These are phyloP conservation scores for Bryum argenteum DNA, from an alignment of 225 moss, liverwort and hornwort genomes.

Conservation along the genomic window DNA sequence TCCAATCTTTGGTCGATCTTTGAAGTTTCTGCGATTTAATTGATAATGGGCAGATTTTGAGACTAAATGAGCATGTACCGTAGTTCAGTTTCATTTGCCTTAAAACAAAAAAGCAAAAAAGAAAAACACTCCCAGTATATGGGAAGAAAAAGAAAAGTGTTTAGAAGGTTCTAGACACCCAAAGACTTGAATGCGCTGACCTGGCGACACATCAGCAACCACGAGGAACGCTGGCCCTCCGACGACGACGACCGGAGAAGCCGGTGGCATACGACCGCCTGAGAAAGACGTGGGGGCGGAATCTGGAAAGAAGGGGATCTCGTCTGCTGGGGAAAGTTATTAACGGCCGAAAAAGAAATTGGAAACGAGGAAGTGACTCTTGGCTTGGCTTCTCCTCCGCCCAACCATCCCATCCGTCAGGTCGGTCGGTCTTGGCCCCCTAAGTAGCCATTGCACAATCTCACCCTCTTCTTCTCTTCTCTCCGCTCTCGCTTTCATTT, in stretches of 20 bases:
- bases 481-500: not conserved
- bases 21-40: too few relatives aligned
- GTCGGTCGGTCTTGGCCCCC: too few relatives aligned
- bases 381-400: slow-evolving; percentile 22
- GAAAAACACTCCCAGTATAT: too few relatives aligned
- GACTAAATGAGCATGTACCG: too few relatives aligned
- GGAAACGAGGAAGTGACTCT: slow-evolving; percentile 32
- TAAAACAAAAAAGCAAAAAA: too few relatives aligned
- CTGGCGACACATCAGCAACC: not conserved
- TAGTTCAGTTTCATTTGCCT: too few relatives aligned
- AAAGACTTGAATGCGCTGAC: not conserved
- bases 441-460: not conserved
- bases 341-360: slow-evolving; percentile 14
- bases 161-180: too few relatives aligned
- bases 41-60: too few relatives aligned
- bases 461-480: not conserved
- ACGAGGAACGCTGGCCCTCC: not conserved
- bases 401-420: not conserved
- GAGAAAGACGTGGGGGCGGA: slow-evolving; percentile 9
- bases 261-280: slow-evolving; percentile 1
- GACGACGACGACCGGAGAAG: not conserved
- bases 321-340: not conserved
- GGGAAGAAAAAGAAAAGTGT: too few relatives aligned
- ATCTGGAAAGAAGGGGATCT: slow-evolving; percentile 11
- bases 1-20: too few relatives aligned